These are phyloP conservation scores for Sporothrix curviconia DNA, from an alignment of 2,329 filamentous ascomycete species.

Conservation along the genomic window DNA sequence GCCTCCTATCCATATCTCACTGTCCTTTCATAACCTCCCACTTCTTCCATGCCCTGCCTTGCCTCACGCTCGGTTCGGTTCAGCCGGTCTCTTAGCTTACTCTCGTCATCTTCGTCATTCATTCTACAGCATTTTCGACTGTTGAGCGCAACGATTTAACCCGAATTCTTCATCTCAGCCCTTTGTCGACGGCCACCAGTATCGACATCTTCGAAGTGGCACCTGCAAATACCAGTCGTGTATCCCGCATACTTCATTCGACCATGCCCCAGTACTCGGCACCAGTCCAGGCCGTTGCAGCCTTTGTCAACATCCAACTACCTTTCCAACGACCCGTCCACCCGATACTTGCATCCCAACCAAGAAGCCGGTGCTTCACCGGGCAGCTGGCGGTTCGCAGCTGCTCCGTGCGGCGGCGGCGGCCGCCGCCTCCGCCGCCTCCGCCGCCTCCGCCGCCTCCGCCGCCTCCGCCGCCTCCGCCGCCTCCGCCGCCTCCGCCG, in stretches of 20 bases:
- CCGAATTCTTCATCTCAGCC: constrained; percentile 28
- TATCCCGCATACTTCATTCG: constrained; percentile 82
- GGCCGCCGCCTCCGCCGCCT: background rate
- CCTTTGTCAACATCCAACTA: constrained; percentile 85
- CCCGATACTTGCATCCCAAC: constrained; percentile 36
- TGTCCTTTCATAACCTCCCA: background rate
- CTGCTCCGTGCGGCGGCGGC: constrained; percentile 22
- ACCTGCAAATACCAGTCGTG: constrained; percentile 86
- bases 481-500: constrained; percentile 14
- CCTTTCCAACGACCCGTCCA: constrained; percentile 65
- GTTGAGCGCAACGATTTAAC: constrained; percentile 15
- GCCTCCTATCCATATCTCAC: too few relatives aligned
- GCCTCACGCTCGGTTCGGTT: background rate
- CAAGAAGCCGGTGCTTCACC: background rate
- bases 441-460: constrained; percentile 16
- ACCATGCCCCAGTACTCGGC: constrained; percentile 80
- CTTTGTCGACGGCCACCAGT: constrained; percentile 40
- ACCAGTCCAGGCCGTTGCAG: constrained; percentile 78
- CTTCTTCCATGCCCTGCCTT: background rate
- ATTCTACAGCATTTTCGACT: background rate
- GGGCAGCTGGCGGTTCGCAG: background rate
- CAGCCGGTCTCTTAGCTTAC: too few relatives aligned
- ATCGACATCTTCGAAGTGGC: constrained; percentile 91
- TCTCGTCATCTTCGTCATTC: background rate
- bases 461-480: constrained; percentile 16